Conservation (phyloP, 257 asterid genomes). For the Fraxinus americana region DNA sequence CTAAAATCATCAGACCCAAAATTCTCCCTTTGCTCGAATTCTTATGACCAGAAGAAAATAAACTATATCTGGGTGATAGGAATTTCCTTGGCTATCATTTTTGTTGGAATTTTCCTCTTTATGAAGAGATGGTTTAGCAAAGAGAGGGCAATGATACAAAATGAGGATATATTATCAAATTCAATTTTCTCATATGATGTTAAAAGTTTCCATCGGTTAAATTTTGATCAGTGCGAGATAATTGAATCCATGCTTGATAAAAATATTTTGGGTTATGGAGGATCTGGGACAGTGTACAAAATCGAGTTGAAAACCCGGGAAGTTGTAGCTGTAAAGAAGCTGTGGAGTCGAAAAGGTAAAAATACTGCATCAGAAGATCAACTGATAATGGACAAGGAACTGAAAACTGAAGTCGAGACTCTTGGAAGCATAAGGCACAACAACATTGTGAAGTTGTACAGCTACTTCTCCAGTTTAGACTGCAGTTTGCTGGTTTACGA, state of each 20-base stretch:
- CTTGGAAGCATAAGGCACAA: conserved; percentile 90
- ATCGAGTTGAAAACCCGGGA: conserved; percentile 67
- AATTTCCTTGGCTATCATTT: conserved; percentile 45
- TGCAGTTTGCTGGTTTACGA: conserved; percentile 80
- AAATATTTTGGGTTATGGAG: conserved; percentile 92
- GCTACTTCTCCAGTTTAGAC: conserved; percentile 69
- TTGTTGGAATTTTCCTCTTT: conserved; percentile 49
- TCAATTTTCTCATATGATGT: conserved; percentile 72
- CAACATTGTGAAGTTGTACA: conserved; percentile 82
- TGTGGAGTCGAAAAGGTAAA: conserved; percentile 70
- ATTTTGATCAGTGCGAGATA: conserved; percentile 76
- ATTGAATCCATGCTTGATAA: conserved; percentile 76
- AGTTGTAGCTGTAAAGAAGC: conserved; percentile 77
- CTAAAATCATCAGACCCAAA: conserved; percentile 28
- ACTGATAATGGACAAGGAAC: conserved; percentile 54
- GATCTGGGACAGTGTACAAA: conserved; percentile 87
- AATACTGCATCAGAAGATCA: conserved; percentile 41
- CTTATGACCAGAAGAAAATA: conserved; percentile 34
- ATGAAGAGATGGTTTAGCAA: conserved; percentile 54
- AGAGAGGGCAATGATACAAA: conserved; percentile 35
- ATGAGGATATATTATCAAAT: conserved; percentile 52
- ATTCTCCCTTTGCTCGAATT: conserved; percentile 44
- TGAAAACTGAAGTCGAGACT: conserved; percentile 87
- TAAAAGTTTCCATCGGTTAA: conserved; percentile 77
- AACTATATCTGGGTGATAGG: conserved; percentile 55